phyloP scores from a whole-genome alignment of 495 filamentous ascomycete genomes.

The Cercophora scortea region DNA sequence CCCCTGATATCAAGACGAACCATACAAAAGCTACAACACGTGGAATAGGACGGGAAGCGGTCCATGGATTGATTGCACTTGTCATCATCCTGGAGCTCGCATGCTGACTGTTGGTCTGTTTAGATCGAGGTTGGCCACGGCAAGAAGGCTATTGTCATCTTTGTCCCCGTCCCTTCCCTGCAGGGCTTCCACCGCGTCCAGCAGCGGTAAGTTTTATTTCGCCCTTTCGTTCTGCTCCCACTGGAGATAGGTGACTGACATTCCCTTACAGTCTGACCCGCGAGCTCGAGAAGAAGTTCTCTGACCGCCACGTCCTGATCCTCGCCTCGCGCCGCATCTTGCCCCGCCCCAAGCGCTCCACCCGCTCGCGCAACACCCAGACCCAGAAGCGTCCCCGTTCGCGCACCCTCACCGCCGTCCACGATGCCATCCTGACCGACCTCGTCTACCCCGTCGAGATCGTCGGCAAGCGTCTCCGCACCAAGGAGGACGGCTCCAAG shows the following conservation, averaged over 20 bases:
- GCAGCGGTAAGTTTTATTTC: slow-evolving; percentile 70
- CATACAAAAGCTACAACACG: slow-evolving; percentile 18
- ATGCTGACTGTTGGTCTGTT: slow-evolving; percentile 58
- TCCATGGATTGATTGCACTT: slow-evolving; percentile 47
- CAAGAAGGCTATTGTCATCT: slow-evolving; percentile 99
- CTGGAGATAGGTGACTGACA: slow-evolving; percentile 11
- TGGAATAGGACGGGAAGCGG: slow-evolving; percentile 66
- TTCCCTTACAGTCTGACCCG: slow-evolving; percentile 71
- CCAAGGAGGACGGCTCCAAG: slow-evolving; percentile 96
- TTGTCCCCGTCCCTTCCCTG: slow-evolving; percentile 97
- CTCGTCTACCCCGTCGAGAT: slow-evolving; percentile 99
- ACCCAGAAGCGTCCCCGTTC: slow-evolving; percentile 98
- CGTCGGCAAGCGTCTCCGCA: slow-evolving; percentile 93
- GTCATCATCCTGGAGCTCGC: slow-evolving; percentile 48
- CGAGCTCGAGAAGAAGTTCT: slow-evolving; percentile 99
- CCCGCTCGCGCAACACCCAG: slow-evolving; percentile 83
- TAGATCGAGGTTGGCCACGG: slow-evolving; percentile 99
- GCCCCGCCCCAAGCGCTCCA: slow-evolving; percentile 91
- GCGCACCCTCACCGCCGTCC: slow-evolving; percentile 92
- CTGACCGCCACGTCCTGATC: slow-evolving; percentile 98
- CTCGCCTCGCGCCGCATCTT: slow-evolving; percentile 97
- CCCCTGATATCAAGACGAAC: slow-evolving; percentile 19
- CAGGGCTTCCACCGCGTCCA: slow-evolving; percentile 95
- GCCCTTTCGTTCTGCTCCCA: background rate
- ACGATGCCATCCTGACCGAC: slow-evolving; percentile 92